These are phyloP conservation scores for Phytophthora nicotianae DNA, from an alignment of 352 stramenopile species.

Conservation along the genomic window DNA sequence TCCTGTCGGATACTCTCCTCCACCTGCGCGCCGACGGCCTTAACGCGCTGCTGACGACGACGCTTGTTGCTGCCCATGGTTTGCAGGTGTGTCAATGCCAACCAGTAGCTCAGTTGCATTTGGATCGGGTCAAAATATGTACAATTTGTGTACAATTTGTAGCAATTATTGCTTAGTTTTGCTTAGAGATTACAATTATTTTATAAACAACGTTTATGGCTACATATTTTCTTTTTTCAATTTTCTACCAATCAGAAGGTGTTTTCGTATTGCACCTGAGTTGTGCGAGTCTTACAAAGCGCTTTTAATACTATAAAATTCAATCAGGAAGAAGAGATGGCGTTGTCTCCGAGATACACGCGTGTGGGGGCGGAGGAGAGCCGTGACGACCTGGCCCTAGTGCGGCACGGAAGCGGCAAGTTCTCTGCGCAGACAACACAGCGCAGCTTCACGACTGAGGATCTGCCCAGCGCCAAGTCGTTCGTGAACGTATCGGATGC, in stretches of 20 bases:
- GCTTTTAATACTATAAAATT: background rate
- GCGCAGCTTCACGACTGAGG: slow-evolving; percentile 82
- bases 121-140: background rate
- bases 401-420: slow-evolving; percentile 44
- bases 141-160: slow-evolving; percentile 1
- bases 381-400: slow-evolving; percentile 56
- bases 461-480: slow-evolving; percentile 63
- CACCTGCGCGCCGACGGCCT: slow-evolving; percentile 70
- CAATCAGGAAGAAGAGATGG: slow-evolving; percentile 11
- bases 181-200: too few relatives aligned
- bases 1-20: slow-evolving; percentile 83
- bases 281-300: slow-evolving; percentile 4
- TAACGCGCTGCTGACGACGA: slow-evolving; percentile 67
- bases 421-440: slow-evolving; percentile 50
- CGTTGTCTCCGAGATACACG: slow-evolving; percentile 25
- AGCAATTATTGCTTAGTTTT: too few relatives aligned
- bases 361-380: slow-evolving; percentile 41
- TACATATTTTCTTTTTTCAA: background rate
- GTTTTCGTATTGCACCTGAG: slow-evolving; percentile 11
- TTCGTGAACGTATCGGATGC: slow-evolving; percentile 42
- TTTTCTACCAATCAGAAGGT: slow-evolving; percentile 4
- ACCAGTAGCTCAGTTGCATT: slow-evolving; percentile 16
- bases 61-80: slow-evolving; percentile 53
- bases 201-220: too few relatives aligned
- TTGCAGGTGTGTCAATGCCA: slow-evolving; percentile 25